phyloP scores from a whole-genome alignment of 164 flowering plant species.

The Euptelea pleiosperma region DNA sequence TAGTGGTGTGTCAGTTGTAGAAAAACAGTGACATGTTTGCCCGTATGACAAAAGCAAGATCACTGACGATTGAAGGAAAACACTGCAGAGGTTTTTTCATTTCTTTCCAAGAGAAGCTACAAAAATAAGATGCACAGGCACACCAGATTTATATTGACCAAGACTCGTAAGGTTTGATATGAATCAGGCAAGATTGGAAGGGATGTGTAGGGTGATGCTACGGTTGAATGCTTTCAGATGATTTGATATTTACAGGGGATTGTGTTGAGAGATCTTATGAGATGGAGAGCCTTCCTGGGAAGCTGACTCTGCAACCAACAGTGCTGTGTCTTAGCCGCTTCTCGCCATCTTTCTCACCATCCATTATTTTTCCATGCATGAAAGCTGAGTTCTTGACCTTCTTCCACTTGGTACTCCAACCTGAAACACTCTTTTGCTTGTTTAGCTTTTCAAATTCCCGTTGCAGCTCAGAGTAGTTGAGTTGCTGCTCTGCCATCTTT shows the following conservation, averaged over 20 bases:
- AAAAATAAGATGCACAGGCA: no score
- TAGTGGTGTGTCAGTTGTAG: no score
- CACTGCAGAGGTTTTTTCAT: no score
- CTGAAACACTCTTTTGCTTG: slow-evolving; percentile 30
- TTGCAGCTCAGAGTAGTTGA: slow-evolving; percentile 52
- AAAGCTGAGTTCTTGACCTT: slow-evolving; percentile 49
- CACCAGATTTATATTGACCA: no score
- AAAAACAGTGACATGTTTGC: no score
- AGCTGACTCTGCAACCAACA: no score
- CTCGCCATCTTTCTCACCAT: slow-evolving; percentile 26
- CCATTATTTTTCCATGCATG: slow-evolving; percentile 34
- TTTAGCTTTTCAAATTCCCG: slow-evolving; percentile 44
- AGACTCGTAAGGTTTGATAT: no score
- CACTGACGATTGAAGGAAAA: no score
- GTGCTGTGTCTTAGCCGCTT: slow-evolving; percentile 17
- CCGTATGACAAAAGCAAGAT: no score
- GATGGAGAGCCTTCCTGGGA: slow-evolving; percentile 38
- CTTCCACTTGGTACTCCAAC: slow-evolving; percentile 57
- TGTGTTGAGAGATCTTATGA: slow-evolving; percentile 23
- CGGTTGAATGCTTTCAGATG: neutral
- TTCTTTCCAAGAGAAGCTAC: no score
- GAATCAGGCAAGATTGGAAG: neutral
- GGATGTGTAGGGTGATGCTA: neutral
- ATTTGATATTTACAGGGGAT: neutral
- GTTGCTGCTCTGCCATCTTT: slow-evolving; percentile 52